Conservation (phyloP, 169 alveolate genomes). For the Plasmodium billcollinsi region DNA sequence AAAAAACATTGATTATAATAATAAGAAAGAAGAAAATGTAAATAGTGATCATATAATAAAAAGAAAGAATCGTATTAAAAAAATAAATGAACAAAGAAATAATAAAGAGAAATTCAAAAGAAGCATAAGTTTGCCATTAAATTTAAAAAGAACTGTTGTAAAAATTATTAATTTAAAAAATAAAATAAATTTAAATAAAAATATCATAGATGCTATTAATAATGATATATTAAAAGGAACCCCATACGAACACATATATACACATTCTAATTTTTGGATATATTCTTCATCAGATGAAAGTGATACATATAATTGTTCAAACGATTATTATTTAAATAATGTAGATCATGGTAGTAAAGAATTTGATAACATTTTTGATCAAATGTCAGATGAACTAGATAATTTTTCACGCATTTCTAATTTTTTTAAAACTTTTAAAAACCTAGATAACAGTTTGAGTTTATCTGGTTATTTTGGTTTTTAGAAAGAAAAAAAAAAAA, state of each 20-base stretch:
- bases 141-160: slow-evolving; percentile 42
- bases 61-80: slow-evolving; percentile 7
- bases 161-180: slow-evolving; percentile 27
- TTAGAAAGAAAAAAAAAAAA: not conserved
- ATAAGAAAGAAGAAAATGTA: not conserved
- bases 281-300: slow-evolving; percentile 67
- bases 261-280: slow-evolving; percentile 70
- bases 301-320: slow-evolving; percentile 18
- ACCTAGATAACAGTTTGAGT: slow-evolving; percentile 30
- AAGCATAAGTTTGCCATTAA: slow-evolving; percentile 67
- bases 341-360: not conserved
- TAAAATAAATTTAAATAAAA: slow-evolving; percentile 65
- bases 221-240: slow-evolving; percentile 58
- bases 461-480: slow-evolving; percentile 66
- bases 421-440: slow-evolving; percentile 44
- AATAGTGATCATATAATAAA: not conserved
- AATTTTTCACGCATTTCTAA: slow-evolving; percentile 30
- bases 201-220: slow-evolving; percentile 67
- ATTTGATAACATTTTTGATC: slow-evolving; percentile 31
- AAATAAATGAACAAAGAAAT: not conserved
- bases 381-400: slow-evolving; percentile 34
- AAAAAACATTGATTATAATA: not conserved
- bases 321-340: slow-evolving; percentile 23
- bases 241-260: slow-evolving; percentile 73
- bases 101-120: slow-evolving; percentile 9